Conservation (phyloP, 2,329 filamentous ascomycete genomes). For the Huntiella decipiens region DNA sequence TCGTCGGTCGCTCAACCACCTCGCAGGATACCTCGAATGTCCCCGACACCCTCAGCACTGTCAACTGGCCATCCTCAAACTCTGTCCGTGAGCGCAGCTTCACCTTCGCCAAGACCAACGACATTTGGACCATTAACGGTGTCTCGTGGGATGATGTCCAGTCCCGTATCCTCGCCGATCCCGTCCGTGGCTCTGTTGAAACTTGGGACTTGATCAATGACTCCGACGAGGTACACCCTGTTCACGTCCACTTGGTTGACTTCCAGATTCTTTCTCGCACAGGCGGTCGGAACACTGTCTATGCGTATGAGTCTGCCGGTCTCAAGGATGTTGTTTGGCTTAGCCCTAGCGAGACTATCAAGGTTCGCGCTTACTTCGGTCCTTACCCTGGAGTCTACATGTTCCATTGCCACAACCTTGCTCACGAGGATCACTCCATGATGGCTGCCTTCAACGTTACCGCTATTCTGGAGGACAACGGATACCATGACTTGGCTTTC, state of each 20-base stretch:
- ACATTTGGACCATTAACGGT: conserved; percentile 33
- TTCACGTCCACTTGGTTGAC: conserved; percentile 40
- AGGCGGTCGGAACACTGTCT: conserved; percentile 23
- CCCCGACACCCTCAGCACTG: conserved; percentile 18
- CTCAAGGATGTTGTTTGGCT: conserved; percentile 41
- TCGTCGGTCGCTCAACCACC: conserved; percentile 21
- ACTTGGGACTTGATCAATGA: conserved; percentile 31
- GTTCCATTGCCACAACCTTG: conserved; percentile 29
- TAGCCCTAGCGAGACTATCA: conserved; percentile 28
- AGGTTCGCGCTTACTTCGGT: conserved; percentile 30
- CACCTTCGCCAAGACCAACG: conserved; percentile 24
- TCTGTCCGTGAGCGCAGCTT: conserved; percentile 25
- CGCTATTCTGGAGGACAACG: conserved; percentile 17
- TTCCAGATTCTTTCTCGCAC: conserved; percentile 32
- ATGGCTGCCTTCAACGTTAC: conserved; percentile 28
- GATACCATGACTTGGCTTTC: conserved; percentile 21
- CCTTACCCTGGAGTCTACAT: conserved; percentile 34
- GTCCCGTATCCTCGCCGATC: conserved; percentile 29
- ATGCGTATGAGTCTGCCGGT: conserved; percentile 33
- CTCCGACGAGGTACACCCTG: conserved; percentile 31
- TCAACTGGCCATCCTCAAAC: conserved; percentile 21
- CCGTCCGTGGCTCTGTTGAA: conserved; percentile 27
- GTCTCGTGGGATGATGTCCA: conserved; percentile 26
- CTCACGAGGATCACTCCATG: conserved; percentile 28
- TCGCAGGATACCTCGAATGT: conserved; percentile 21